phyloP scores from a whole-genome alignment of 2,329 filamentous ascomycete genomes.

The Aspergillus brunneoviolaceus region DNA sequence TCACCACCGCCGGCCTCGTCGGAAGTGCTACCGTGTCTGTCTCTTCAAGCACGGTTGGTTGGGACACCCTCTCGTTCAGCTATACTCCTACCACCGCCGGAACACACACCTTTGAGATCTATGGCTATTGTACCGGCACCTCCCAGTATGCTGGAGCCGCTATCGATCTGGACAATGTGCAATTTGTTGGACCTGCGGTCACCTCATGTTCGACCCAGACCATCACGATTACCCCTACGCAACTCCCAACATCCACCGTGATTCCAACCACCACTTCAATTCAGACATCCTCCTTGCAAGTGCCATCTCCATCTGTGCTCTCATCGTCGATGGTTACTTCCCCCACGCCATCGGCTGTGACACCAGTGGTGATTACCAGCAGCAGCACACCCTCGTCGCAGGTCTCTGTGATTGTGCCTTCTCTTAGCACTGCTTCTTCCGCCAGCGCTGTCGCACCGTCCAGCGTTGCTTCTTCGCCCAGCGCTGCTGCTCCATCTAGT shows the following conservation, averaged over 20 bases:
- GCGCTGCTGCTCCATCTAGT: no score
- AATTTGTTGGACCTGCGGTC: neutral
- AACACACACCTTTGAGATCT: no score
- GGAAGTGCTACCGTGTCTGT: neutral
- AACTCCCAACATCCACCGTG: neutral
- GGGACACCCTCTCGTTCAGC: neutral
- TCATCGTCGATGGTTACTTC: neutral
- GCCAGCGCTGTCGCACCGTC: no score
- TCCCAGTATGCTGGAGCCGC: neutral
- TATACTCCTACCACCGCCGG: no score
- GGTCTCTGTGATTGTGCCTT: no score
- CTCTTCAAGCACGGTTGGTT: neutral
- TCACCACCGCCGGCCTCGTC: neutral
- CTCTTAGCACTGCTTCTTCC: no score
- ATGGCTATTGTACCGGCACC: no score
- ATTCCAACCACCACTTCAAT: neutral
- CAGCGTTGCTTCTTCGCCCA: no score
- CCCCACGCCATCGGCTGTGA: neutral
- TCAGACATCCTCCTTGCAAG: neutral
- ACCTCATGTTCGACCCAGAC: neutral
- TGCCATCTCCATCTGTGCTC: neutral
- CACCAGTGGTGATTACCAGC: no score
- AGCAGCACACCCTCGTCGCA: no score
- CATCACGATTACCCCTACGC: neutral
- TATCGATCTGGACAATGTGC: neutral